Percentiles rank a stretch among this genome's conserved stretches.
These are phyloP conservation scores for Leccinum boreale DNA, from an alignment of 768 basidiomycete genomes.

Conservation along the genomic window DNA sequence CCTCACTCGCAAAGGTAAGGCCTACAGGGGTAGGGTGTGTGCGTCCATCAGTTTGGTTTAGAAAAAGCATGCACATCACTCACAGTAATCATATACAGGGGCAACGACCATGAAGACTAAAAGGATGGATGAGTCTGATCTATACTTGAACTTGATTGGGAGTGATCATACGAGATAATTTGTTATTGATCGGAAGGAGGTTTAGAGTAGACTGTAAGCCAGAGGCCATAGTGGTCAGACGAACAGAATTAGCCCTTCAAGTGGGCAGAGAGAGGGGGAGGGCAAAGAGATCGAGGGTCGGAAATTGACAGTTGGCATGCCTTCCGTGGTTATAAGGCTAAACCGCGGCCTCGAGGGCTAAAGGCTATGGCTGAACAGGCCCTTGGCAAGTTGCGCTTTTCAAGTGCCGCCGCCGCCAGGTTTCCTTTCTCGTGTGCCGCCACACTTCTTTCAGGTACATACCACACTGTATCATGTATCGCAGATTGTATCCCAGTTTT, in stretches of 20 bases:
- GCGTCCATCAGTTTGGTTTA: not conserved
- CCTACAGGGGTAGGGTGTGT: not conserved
- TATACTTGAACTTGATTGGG: not conserved
- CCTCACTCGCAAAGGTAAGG: constrained; percentile 8
- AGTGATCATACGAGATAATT: not conserved
- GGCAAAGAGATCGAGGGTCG: not conserved
- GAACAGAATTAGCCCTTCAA: not conserved
- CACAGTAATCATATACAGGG: not conserved
- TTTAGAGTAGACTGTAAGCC: not conserved
- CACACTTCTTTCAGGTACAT: too few relatives aligned
- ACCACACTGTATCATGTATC: too few relatives aligned
- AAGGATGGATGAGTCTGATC: not conserved
- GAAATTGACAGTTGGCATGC: not conserved
- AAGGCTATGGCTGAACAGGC: too few relatives aligned
- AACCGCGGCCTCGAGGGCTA: not conserved
- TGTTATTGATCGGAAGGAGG: not conserved
- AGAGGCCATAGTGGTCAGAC: not conserved
- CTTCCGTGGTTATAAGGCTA: not conserved
- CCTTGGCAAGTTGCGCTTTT: not conserved
- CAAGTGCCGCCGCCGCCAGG: not conserved
- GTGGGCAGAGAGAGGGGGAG: not conserved
- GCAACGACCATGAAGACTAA: not conserved
- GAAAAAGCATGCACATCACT: not conserved
- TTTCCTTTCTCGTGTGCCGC: too few relatives aligned
- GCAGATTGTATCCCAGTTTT: too few relatives aligned